A percentile compares a stretch with the other conserved stretches of the same genome.
phyloP scores from a whole-genome alignment of 1,284 basidiomycete species.

The Cerrena zonata region DNA sequence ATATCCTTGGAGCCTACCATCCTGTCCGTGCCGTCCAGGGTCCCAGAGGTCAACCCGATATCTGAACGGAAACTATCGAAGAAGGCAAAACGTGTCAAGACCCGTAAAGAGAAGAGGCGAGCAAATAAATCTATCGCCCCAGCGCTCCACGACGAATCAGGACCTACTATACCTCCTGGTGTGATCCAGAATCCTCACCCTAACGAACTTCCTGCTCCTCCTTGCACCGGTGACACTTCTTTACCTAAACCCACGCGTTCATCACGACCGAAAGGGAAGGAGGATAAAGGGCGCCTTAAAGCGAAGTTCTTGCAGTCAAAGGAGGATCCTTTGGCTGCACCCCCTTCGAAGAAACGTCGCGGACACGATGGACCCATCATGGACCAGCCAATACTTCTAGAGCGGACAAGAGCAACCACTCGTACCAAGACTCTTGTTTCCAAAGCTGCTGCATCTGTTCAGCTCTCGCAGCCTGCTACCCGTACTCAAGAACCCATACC shows the following conservation, averaged over 20 bases:
- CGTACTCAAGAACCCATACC: too few species aligned
- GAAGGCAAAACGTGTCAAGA: background rate
- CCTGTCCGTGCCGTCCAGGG: too few species aligned
- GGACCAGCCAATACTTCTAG: too few species aligned
- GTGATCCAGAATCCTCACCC: background rate
- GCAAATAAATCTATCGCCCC: background rate
- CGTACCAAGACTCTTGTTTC: too few species aligned
- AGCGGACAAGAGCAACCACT: too few species aligned
- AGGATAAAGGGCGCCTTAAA: background rate
- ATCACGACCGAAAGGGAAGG: background rate
- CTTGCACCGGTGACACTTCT: too few species aligned
- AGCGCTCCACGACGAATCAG: background rate
- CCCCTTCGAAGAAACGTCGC: constrained; percentile 1
- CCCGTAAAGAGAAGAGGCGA: background rate
- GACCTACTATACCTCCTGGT: background rate
- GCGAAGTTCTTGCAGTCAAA: background rate
- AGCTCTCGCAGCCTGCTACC: too few species aligned
- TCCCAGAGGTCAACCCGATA: background rate
- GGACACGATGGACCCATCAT: background rate
- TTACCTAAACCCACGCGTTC: too few species aligned
- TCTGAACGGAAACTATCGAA: background rate
- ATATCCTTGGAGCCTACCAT: background rate
- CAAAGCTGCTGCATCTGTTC: too few species aligned
- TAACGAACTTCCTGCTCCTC: background rate
- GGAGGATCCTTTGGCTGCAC: background rate